A percentile compares a stretch with the other conserved stretches of the same genome.
Evolutionary conservation across 2,329 filamentous ascomycete genomes (phyloP).

Genomic region (Raffaelea ambrosiae): DNA sequence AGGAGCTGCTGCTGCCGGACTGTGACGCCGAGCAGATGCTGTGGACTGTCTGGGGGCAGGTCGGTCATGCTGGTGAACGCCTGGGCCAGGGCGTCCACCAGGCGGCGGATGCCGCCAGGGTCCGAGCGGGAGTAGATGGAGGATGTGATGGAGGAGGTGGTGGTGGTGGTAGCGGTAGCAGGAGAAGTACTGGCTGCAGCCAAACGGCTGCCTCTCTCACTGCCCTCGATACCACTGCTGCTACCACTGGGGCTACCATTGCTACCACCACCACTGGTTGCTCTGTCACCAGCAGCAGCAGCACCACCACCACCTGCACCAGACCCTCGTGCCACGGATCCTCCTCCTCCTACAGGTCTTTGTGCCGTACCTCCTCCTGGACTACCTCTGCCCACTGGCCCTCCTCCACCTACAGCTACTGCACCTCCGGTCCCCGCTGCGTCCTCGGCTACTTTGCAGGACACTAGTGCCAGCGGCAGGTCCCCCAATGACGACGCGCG

Average conservation of each 20-base stretch:
- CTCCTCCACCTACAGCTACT: no score
- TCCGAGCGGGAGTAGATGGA: not conserved
- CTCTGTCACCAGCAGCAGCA: no score
- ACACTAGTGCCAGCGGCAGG: constrained; percentile 39
- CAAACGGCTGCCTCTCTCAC: no score
- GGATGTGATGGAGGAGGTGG: not conserved
- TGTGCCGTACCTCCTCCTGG: no score
- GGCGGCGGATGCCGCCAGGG: constrained; percentile 56
- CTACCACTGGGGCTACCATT: no score
- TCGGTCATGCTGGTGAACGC: constrained; percentile 65
- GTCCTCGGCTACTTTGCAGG: constrained; percentile 50
- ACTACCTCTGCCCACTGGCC: no score
- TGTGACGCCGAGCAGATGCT: constrained; percentile 83
- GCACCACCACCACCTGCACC: no score
- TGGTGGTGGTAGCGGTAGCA: not conserved
- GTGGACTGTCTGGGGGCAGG: constrained; percentile 56
- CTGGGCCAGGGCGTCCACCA: constrained; percentile 62
- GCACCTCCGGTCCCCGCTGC: not conserved
- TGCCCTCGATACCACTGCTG: no score
- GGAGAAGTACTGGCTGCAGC: constrained; percentile 23
- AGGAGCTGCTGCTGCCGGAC: constrained; percentile 82
- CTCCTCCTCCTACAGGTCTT: no score
- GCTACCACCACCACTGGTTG: no score
- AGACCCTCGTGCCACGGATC: no score
- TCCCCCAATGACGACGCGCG: constrained; percentile 13